These are phyloP conservation scores for Pichia cabralensis DNA, from an alignment of 805 yeast species.

Conservation along the genomic window DNA sequence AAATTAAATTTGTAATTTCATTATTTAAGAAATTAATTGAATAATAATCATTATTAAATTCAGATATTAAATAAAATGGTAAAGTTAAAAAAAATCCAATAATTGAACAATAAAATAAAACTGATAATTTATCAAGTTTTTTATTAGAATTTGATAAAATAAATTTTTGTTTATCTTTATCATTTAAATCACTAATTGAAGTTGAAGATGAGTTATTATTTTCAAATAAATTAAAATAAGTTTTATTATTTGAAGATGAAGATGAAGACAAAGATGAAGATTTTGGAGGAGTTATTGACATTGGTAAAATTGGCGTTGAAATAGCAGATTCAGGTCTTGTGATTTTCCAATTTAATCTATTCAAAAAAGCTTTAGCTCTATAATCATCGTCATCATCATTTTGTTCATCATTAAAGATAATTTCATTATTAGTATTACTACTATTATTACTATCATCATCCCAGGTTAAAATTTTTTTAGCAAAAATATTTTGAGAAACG, in stretches of 20 bases:
- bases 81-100: slow-evolving; percentile 59
- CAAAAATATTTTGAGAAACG: slow-evolving; percentile 71
- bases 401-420: slow-evolving; percentile 6
- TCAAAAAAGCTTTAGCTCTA: slow-evolving; percentile 20
- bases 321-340: slow-evolving; percentile 25
- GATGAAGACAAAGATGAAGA: slow-evolving; percentile 15
- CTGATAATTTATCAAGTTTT: slow-evolving; percentile 61
- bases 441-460: slow-evolving; percentile 18
- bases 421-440: slow-evolving; percentile 1
- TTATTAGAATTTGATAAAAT: slow-evolving; percentile 13
- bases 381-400: slow-evolving; percentile 14
- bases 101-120: slow-evolving; percentile 59
- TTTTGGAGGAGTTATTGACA: slow-evolving; percentile 21
- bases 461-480: slow-evolving; percentile 58
- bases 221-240: slow-evolving; percentile 1
- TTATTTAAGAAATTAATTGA: slow-evolving; percentile 18
- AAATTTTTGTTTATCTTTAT: neutral
- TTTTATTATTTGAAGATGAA: neutral
- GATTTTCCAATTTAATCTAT: slow-evolving; percentile 20
- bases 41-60: slow-evolving; percentile 23
- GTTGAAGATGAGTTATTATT: slow-evolving; percentile 2
- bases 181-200: slow-evolving; percentile 4
- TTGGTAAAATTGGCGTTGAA: slow-evolving; percentile 26
- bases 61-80: slow-evolving; percentile 56
- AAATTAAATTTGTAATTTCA: slow-evolving; percentile 29